A percentile compares a stretch with the other conserved stretches of the same genome.
phyloP scores from a whole-genome alignment of 1,284 basidiomycete species.

The Cryptococcus hybrid region DNA sequence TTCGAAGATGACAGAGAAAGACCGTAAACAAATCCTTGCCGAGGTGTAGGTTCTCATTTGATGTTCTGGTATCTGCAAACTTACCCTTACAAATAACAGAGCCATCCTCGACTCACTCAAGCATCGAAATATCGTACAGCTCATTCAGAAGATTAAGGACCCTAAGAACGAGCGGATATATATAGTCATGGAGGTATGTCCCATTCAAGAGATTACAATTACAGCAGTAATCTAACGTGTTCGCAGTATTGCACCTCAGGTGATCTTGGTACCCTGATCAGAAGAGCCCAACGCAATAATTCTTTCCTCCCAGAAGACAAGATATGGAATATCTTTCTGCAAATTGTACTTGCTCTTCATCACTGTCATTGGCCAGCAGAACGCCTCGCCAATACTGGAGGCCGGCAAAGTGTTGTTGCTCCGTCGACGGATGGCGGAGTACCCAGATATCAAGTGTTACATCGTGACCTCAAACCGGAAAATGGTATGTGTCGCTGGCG shows the following conservation, averaged over 20 bases:
- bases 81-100: slow-evolving; percentile 51
- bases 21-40: slow-evolving; percentile 91
- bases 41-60: slow-evolving; percentile 73
- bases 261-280: slow-evolving; percentile 82
- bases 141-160: slow-evolving; percentile 67
- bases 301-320: slow-evolving; percentile 81
- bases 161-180: slow-evolving; percentile 85
- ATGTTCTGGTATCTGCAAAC: background rate
- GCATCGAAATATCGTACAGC: slow-evolving; percentile 84
- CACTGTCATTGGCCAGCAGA: slow-evolving; percentile 70
- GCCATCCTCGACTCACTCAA: slow-evolving; percentile 94
- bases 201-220: background rate
- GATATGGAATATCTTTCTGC: slow-evolving; percentile 93
- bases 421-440: slow-evolving; percentile 11
- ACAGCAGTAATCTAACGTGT: slow-evolving; percentile 7
- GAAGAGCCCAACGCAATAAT: slow-evolving; percentile 53
- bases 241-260: slow-evolving; percentile 82
- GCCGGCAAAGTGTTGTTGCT: slow-evolving; percentile 10
- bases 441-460: slow-evolving; percentile 69
- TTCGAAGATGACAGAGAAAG: slow-evolving; percentile 87
- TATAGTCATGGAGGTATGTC: slow-evolving; percentile 79
- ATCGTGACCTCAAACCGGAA: slow-evolving; percentile 94
- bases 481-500: slow-evolving; percentile 64
- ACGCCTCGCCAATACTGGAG: slow-evolving; percentile 14
- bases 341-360: slow-evolving; percentile 84